These are phyloP conservation scores for Coffea eugenioides DNA, from an alignment of 257 asterid species.

Conservation along the genomic window DNA sequence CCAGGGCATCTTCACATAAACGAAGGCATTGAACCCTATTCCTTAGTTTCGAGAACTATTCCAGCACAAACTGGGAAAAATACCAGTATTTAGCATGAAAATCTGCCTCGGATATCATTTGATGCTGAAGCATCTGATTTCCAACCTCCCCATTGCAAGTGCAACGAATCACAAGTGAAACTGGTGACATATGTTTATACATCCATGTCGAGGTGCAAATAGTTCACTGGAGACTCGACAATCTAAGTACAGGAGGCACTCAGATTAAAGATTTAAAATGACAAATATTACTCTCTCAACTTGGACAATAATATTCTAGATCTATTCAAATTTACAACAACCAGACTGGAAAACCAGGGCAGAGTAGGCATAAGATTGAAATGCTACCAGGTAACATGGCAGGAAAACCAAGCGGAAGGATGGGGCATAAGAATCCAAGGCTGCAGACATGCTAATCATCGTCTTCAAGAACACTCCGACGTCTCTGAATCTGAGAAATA, in stretches of 20 bases:
- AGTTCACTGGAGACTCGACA: neutral
- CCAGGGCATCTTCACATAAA: too few species aligned
- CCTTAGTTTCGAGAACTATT: too few species aligned
- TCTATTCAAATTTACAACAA: neutral
- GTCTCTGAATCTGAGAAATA: constrained; percentile 73
- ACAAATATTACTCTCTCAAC: neutral
- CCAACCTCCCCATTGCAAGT: too few species aligned
- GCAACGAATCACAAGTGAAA: neutral
- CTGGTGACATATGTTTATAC: too few species aligned
- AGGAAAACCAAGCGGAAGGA: neutral
- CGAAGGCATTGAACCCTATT: too few species aligned
- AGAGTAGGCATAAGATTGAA: neutral
- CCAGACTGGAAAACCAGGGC: neutral
- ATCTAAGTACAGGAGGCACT: neutral
- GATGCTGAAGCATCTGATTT: too few species aligned
- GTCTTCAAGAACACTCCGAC: constrained; percentile 72
- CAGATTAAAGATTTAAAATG: neutral
- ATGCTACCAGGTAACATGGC: neutral
- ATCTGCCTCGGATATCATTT: too few species aligned
- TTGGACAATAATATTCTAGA: neutral
- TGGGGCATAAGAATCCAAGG: neutral
- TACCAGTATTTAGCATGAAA: too few species aligned
- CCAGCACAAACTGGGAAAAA: too few species aligned
- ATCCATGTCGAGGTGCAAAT: neutral
- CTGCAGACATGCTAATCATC: constrained; percentile 55